These are phyloP conservation scores for Boletus austroedulis DNA, from an alignment of 1,284 basidiomycete genomes.

Conservation along the genomic window DNA sequence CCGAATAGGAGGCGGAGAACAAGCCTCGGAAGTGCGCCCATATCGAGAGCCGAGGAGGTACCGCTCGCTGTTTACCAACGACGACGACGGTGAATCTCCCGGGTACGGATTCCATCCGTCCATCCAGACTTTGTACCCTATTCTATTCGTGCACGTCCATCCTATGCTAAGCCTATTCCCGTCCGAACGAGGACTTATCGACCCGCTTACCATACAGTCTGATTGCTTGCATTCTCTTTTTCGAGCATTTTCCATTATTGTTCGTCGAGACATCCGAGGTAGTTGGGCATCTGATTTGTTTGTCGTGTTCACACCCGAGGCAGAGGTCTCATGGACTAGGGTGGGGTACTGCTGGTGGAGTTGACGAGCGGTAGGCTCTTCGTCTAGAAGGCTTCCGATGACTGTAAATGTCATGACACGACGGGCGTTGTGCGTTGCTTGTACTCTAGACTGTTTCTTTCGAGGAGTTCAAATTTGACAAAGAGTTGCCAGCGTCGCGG, in stretches of 20 bases:
- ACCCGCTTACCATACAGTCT: slow-evolving; percentile 28
- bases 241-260: too few species aligned
- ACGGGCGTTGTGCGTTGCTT: too few species aligned
- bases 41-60: slow-evolving; percentile 53
- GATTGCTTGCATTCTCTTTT: slow-evolving; percentile 27
- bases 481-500: too few species aligned
- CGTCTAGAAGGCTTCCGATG: too few species aligned
- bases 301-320: slow-evolving; percentile 1
- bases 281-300: slow-evolving; percentile 6
- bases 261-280: slow-evolving; percentile 8
- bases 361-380: too few species aligned
- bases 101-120: slow-evolving; percentile 13
- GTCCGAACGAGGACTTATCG: slow-evolving; percentile 26
- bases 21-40: slow-evolving; percentile 33
- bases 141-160: slow-evolving; percentile 26
- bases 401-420: too few species aligned
- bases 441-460: too few species aligned
- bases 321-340: slow-evolving; percentile 5
- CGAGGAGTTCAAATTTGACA: too few species aligned
- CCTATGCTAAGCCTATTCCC: slow-evolving; percentile 24
- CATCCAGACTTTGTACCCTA: slow-evolving; percentile 26
- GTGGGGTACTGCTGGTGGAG: too few species aligned
- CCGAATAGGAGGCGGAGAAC: slow-evolving; percentile 44
- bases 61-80: slow-evolving; percentile 75
- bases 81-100: slow-evolving; percentile 47